Evolutionary conservation across 106 monocot genomes (phyloP).

Genomic region (Posidonia australis): DNA sequence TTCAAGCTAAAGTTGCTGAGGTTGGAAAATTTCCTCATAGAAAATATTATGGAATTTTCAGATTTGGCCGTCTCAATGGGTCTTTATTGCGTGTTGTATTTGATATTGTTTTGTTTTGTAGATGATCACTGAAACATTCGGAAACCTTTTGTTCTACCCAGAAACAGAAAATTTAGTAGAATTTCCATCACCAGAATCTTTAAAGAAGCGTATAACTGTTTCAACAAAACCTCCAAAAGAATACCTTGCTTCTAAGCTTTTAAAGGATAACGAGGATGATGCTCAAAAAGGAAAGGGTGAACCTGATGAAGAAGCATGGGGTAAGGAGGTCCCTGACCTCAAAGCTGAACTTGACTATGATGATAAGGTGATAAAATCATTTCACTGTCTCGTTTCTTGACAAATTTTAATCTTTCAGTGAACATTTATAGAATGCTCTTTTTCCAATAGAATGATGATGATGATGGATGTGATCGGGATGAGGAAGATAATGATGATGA

Average conservation of each 20-base stretch:
- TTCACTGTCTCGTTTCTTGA: not conserved
- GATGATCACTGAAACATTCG: constrained; percentile 72
- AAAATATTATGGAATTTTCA: too few species aligned
- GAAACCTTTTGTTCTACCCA: constrained; percentile 66
- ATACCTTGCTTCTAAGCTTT: constrained; percentile 50
- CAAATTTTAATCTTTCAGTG: not conserved
- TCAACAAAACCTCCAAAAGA: constrained; percentile 93
- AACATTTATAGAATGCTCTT: not conserved
- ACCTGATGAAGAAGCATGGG: constrained; percentile 57
- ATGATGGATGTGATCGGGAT: constrained; percentile 3
- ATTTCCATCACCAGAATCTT: constrained; percentile 73
- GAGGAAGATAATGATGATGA: constrained; percentile 26
- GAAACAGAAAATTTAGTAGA: constrained; percentile 34
- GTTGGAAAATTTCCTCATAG: constrained; percentile 18
- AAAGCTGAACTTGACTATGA: constrained; percentile 40
- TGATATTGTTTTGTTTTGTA: constrained; percentile 6
- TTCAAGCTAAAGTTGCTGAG: constrained; percentile 75
- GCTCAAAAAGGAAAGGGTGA: constrained; percentile 15
- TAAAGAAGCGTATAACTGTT: constrained; percentile 54
- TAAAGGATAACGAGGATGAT: constrained; percentile 34
- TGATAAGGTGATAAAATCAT: constrained; percentile 33
- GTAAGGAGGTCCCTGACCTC: constrained; percentile 60
- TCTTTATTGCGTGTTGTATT: not conserved
- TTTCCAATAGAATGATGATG: constrained; percentile 10
- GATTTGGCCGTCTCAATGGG: not conserved